Conservation (phyloP, 2,329 filamentous ascomycete genomes). For the Teratosphaeria epicoccoides region DNA sequence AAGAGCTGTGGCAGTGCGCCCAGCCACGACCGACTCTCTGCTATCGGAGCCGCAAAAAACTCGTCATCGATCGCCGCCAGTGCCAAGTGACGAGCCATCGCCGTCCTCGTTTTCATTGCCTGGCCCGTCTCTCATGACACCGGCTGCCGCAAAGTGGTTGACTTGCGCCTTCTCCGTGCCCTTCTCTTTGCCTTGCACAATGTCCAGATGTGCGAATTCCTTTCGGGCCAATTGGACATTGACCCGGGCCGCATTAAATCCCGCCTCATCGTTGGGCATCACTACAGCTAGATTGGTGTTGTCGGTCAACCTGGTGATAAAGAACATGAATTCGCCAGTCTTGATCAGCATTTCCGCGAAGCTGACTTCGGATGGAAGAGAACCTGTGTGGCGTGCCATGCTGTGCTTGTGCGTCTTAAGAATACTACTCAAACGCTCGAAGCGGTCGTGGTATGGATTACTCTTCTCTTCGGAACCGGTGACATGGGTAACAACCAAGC, state of each 20-base stretch:
- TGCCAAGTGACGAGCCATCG: slow-evolving; percentile 6
- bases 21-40: neutral
- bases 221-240: slow-evolving; percentile 81
- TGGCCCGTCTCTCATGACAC: neutral
- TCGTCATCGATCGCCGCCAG: neutral
- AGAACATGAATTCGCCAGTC: slow-evolving; percentile 74
- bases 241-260: slow-evolving; percentile 81
- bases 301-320: slow-evolving; percentile 89
- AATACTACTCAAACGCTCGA: slow-evolving; percentile 92
- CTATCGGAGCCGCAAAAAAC: neutral
- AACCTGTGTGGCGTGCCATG: slow-evolving; percentile 61
- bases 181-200: slow-evolving; percentile 27
- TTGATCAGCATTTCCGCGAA: slow-evolving; percentile 75
- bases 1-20: neutral
- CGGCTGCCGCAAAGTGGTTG: neutral
- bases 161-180: neutral
- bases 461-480: slow-evolving; percentile 58
- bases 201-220: slow-evolving; percentile 60
- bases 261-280: slow-evolving; percentile 78
- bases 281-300: slow-evolving; percentile 95
- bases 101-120: slow-evolving; percentile 6
- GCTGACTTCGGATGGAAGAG: slow-evolving; percentile 70
- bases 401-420: slow-evolving; percentile 97
- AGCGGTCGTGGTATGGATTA: slow-evolving; percentile 86
- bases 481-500: slow-evolving; percentile 90